Base-by-base conservation (phyloP, 2,329 filamentous ascomycete species). In the Harringtonia aguacate region DNA sequence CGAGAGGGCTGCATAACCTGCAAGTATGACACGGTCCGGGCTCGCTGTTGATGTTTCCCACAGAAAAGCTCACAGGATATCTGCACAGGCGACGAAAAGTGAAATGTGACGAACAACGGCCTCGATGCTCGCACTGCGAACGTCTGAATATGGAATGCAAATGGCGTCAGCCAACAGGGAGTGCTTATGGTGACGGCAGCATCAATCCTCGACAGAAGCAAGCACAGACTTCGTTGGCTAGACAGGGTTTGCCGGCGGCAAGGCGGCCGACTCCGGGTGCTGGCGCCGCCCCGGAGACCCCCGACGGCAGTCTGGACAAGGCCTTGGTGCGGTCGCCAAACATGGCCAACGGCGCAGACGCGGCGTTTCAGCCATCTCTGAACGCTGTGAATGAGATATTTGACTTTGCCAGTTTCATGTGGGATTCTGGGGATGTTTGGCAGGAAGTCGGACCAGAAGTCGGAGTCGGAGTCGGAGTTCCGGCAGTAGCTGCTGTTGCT, bases 51-150 rank as follows among this genome's bases (percentile, higher is more conserved):
- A 9, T 8, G n/a, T 4, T 9, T 17, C 28, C 18, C 12, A 15
- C 7, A n/a, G n/a, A n/a, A 31, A 15, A 14, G n/a, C n/a, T 33
- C n/a, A 40, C 38, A 8, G 12, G n/a, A n/a, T n/a, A n/a, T n/a
- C n/a, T n/a, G n/a, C n/a, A 63, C 70, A 47, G 75, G 75, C 57
- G 73, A 73, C 50, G 41, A 33, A 49, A 44, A 28, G 43, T 45
- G 24, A 66, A 70, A 50, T 76, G 72, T 54, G 69, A 74, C 51
- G 71, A 75, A 57, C 64, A 67, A 48, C 64, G 68, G 46, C 72
- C 72, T 8, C 56, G 67, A 17, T 76, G 73, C 53, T 67, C 61
- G 41, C 72, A 74, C 52, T 76, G 72, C 57, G 68, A 68, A 53
- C 64, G 71, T 34, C 62, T 75, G 39, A 70, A 70, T 46, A 60